Evolutionary conservation across 805 yeast species (phyloP), one percentile per base, ranked within the genome.

Genomic region (Pachysolen tannophilus): DNA sequence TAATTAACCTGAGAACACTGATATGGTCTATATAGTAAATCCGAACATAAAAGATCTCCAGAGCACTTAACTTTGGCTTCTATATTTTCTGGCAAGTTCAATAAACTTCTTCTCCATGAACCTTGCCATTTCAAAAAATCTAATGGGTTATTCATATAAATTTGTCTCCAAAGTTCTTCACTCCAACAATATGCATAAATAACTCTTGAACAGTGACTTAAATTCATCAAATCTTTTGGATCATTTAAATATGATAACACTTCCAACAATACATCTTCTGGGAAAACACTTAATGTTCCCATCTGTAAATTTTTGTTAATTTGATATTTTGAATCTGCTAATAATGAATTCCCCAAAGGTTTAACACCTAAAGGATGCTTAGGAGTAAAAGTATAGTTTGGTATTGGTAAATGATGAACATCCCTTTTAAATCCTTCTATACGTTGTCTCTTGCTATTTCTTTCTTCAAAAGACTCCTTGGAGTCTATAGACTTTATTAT

Each of bases 161-260:
- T 38, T 37, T 64, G 68, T 47, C 80, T 81, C 96, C 96, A 87
- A 17, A 82, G 45, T 33, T 86, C 95, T 43, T 86, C 95, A 48
- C 76, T 81, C 49, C 75, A 77, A 9, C 76, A 49, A 50, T 72
- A 82, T 1, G 90, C 94, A 54, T 79, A 84, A 49, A 81, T 55
- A 5, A 78, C 65, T 39, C 81, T 69, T 3, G 94, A 83, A 2
- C 77, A 56, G 35, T 69, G 74, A 27, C 80, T 67, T 19, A 85
- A 47, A 20, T 56, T 60, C 36, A 66, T 49, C 34, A 87, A 55
- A 26, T 78, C 75, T 0, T 43, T 35, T 0, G 72, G 62, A 25
- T 63, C 62, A 15, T 65, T 62, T 3, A 87, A 43, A 34, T 59
- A 66, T 2, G 69, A 58, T 3, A 84, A 41, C 2, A 82, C 52